phyloP scores from a whole-genome alignment of 2,329 filamentous ascomycete genomes.

The Aspergillus ochraceus region DNA sequence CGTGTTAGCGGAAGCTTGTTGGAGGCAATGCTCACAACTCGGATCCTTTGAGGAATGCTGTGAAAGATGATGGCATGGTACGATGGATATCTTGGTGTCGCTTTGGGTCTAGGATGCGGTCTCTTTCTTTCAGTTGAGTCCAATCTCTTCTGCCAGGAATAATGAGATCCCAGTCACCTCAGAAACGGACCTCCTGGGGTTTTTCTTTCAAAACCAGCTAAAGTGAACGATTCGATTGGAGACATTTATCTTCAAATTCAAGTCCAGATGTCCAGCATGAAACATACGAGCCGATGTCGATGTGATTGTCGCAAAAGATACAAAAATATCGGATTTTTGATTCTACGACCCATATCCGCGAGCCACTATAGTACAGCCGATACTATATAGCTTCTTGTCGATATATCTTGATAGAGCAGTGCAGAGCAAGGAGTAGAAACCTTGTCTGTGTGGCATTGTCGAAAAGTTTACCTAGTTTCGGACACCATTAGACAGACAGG shows the following conservation, averaged over 20 bases:
- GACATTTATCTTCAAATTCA: conserved; percentile 9
- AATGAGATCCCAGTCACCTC: conserved; percentile 11
- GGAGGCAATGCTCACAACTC: neutral
- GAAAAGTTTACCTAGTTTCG: conserved; percentile 65
- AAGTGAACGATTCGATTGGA: conserved; percentile 8
- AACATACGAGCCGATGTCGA: conserved; percentile 19
- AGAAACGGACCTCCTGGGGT: conserved; percentile 8
- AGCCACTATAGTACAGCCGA: conserved; percentile 49
- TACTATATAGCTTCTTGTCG: conserved; percentile 66
- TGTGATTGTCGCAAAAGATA: conserved; percentile 24
- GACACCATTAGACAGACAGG: conserved; percentile 74
- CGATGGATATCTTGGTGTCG: conserved; percentile 7
- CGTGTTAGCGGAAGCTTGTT: neutral
- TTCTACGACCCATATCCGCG: conserved; percentile 35
- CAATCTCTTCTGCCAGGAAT: conserved; percentile 13
- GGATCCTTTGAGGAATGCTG: neutral
- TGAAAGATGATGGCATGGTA: conserved; percentile 10
- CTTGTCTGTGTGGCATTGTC: conserved; percentile 40
- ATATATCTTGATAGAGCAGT: conserved; percentile 71
- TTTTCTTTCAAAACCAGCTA: conserved; percentile 12
- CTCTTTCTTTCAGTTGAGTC: conserved; percentile 8
- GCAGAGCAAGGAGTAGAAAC: conserved; percentile 55
- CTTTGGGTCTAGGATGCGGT: conserved; percentile 13
- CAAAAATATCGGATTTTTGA: conserved; percentile 26
- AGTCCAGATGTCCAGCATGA: conserved; percentile 14